phyloP scores from a whole-genome alignment of 495 filamentous ascomycete genomes.

The Aspergillus cavernicola region DNA sequence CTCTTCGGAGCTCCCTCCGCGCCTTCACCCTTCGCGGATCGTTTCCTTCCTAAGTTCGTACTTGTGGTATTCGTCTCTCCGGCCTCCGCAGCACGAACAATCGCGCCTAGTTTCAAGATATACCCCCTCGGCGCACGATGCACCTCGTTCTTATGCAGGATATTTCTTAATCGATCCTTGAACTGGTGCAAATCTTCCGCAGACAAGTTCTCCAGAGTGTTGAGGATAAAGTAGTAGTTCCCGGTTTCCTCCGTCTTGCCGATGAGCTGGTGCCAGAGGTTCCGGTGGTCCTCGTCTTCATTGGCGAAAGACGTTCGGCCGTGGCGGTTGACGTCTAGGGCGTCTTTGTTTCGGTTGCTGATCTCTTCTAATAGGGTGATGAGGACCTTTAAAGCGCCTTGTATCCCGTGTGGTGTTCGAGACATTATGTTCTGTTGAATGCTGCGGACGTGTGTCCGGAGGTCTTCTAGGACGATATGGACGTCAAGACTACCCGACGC shows the following conservation, averaged over 20 bases:
- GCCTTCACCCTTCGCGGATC: slow-evolving; percentile 29
- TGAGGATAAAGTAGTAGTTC: slow-evolving; percentile 40
- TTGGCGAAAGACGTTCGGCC: slow-evolving; percentile 35
- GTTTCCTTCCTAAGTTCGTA: slow-evolving; percentile 30
- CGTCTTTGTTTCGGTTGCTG: slow-evolving; percentile 43
- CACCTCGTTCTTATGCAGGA: slow-evolving; percentile 38
- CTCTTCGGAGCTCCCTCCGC: slow-evolving; percentile 31
- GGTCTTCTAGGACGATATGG: slow-evolving; percentile 27
- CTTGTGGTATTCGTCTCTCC: slow-evolving; percentile 3
- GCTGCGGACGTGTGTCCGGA: slow-evolving; percentile 33
- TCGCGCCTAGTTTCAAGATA: slow-evolving; percentile 28
- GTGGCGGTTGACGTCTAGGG: slow-evolving; percentile 37
- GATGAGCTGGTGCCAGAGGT: slow-evolving; percentile 48
- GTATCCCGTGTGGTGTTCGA: slow-evolving; percentile 36
- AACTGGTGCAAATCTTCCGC: slow-evolving; percentile 32
- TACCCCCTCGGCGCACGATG: slow-evolving; percentile 37
- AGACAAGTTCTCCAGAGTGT: slow-evolving; percentile 37
- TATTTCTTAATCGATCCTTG: slow-evolving; percentile 27
- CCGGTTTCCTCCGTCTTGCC: slow-evolving; percentile 35
- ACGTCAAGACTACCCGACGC: slow-evolving; percentile 35
- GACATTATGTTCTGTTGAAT: slow-evolving; percentile 34
- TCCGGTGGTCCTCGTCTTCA: slow-evolving; percentile 47
- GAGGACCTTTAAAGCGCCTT: slow-evolving; percentile 39
- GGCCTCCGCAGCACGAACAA: slow-evolving; percentile 32
- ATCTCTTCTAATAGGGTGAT: slow-evolving; percentile 44